A percentile compares a stretch with the other conserved stretches of the same genome.
Evolutionary conservation across 306 rosid species (phyloP).

Genomic region (Trifolium pratense): DNA sequence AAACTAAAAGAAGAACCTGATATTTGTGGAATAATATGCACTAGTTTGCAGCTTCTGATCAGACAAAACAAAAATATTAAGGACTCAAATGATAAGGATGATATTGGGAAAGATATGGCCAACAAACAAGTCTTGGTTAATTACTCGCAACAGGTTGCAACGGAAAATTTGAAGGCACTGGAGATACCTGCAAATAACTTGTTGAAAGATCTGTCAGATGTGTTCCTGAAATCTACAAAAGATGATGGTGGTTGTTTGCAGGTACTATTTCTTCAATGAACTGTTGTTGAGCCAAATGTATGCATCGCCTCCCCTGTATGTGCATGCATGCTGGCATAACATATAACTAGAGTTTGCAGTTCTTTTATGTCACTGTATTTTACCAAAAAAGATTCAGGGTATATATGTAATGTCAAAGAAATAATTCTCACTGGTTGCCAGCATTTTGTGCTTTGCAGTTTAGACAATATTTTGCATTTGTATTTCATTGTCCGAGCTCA

Average conservation of each 20-base stretch:
- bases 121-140: slow-evolving; percentile 50
- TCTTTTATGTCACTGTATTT: slow-evolving; percentile 2
- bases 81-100: slow-evolving; percentile 50
- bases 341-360: neutral
- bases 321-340: slow-evolving; percentile 9
- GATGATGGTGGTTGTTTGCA: slow-evolving; percentile 91
- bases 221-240: slow-evolving; percentile 60
- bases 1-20: slow-evolving; percentile 70
- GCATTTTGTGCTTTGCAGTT: neutral
- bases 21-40: slow-evolving; percentile 77
- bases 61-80: slow-evolving; percentile 72
- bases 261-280: slow-evolving; percentile 55
- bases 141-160: slow-evolving; percentile 61
- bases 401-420: neutral
- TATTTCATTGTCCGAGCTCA: neutral
- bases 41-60: slow-evolving; percentile 81
- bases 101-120: slow-evolving; percentile 45
- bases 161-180: slow-evolving; percentile 60
- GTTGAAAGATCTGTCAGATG: slow-evolving; percentile 57
- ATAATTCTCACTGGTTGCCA: neutral
- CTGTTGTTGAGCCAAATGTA: neutral
- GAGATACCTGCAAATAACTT: slow-evolving; percentile 57
- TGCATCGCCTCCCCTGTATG: slow-evolving; percentile 8
- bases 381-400: neutral
- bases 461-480: neutral